Conservation (phyloP, 225 moss, liverwort and hornwort species). For the Pseudisothecium myosuroides region DNA sequence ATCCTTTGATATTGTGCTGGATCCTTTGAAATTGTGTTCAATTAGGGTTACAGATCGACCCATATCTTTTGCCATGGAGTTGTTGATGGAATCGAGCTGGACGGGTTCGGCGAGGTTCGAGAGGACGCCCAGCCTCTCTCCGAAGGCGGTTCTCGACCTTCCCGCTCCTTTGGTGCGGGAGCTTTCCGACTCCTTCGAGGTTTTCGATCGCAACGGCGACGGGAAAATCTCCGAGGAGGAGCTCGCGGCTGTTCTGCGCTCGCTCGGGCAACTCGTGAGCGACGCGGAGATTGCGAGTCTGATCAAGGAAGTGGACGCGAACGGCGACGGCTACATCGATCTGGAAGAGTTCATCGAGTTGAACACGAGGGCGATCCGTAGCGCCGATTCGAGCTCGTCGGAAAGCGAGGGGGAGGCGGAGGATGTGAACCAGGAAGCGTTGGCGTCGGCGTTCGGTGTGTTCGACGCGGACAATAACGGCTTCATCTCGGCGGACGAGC, state of each 20-base stretch:
- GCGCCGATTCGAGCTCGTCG: neutral
- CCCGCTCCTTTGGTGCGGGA: neutral
- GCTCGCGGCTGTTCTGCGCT: constrained; percentile 28
- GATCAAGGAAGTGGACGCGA: constrained; percentile 34
- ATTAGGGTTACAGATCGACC: neutral
- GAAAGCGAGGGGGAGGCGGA: neutral
- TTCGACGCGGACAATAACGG: constrained; percentile 51
- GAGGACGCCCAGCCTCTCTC: neutral
- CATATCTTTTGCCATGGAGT: neutral
- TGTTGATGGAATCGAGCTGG: constrained; percentile 6
- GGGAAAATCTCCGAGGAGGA: constrained; percentile 41
- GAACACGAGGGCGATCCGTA: constrained; percentile 6
- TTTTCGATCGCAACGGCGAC: constrained; percentile 44
- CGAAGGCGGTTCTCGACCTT: neutral
- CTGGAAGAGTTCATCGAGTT: constrained; percentile 49
- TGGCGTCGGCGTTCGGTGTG: constrained; percentile 42
- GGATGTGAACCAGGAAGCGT: neutral
- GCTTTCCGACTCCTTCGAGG: constrained; percentile 20
- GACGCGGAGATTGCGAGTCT: constrained; percentile 30
- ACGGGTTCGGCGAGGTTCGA: neutral
- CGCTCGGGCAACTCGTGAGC: constrained; percentile 29
- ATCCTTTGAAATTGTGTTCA: neutral
- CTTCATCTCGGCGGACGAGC: constrained; percentile 47
- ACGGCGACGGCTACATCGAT: constrained; percentile 47
- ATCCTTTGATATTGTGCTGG: neutral